Evolutionary conservation across 2,329 filamentous ascomycete genomes (phyloP).

Genomic region (Pseudogymnoascus pannorum): DNA sequence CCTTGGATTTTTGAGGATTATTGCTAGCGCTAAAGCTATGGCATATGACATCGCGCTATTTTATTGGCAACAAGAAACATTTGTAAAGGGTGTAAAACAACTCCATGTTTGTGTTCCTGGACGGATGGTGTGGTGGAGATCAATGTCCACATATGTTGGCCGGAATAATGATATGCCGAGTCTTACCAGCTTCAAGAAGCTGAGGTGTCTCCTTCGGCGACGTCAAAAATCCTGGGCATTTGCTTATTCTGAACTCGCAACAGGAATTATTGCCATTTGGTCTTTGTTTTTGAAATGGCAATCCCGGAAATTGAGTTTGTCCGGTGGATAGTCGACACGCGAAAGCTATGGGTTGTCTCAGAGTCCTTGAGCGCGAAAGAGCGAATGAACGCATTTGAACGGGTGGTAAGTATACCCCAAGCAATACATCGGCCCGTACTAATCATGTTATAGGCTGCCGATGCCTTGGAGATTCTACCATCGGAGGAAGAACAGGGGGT

Average conservation of each 20-base stretch:
- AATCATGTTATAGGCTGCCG: slow-evolving; percentile 38
- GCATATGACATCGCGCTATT: no score
- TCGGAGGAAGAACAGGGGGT: slow-evolving; percentile 49
- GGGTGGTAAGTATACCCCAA: not conserved
- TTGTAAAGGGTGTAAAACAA: no score
- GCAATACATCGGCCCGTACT: not conserved
- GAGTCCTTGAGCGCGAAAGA: slow-evolving; percentile 30
- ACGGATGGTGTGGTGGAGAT: not conserved
- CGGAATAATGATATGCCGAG: not conserved
- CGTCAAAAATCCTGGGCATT: not conserved
- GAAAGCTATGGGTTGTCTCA: slow-evolving; percentile 45
- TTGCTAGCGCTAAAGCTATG: no score
- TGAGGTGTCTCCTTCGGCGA: not conserved
- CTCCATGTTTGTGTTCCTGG: not conserved
- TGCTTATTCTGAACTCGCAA: not conserved
- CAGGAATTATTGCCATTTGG: not conserved
- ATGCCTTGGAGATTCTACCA: slow-evolving; percentile 45
- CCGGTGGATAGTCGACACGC: slow-evolving; percentile 57
- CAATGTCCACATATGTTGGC: not conserved
- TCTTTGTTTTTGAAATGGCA: not conserved
- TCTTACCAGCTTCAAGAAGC: not conserved
- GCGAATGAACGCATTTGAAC: slow-evolving; percentile 28
- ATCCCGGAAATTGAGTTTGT: slow-evolving; percentile 32
- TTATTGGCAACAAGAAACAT: no score
- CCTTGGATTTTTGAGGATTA: no score